These are phyloP conservation scores for Mercurialis annua DNA, from an alignment of 345 rosid species.

Conservation along the genomic window DNA sequence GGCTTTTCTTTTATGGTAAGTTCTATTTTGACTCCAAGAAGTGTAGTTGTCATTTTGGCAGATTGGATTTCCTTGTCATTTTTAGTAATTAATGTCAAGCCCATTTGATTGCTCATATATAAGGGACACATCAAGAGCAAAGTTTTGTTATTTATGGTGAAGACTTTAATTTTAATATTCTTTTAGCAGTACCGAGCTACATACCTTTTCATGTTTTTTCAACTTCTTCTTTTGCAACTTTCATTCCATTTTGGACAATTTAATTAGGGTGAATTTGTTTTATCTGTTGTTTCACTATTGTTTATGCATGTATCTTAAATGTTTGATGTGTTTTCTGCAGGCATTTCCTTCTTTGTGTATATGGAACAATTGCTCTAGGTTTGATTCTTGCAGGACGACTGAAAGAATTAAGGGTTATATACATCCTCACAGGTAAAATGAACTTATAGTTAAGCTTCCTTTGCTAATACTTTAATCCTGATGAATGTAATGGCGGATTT, in stretches of 20 bases:
- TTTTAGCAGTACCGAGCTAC: neutral
- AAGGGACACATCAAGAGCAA: neutral
- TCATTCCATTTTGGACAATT: neutral
- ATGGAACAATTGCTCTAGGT: slow-evolving; percentile 65
- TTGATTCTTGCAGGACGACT: slow-evolving; percentile 72
- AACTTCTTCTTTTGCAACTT: slow-evolving; percentile 2
- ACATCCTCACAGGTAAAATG: slow-evolving; percentile 55
- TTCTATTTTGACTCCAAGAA: slow-evolving; percentile 6
- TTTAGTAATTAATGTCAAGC: neutral
- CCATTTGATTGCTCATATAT: neutral
- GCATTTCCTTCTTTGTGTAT: slow-evolving; percentile 74
- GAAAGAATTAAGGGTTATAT: slow-evolving; percentile 52
- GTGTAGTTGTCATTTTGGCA: neutral
- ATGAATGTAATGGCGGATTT: slow-evolving; percentile 15
- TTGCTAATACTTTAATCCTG: slow-evolving; percentile 6
- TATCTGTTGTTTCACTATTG: slow-evolving; percentile 20
- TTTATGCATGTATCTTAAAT: neutral
- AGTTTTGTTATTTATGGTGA: neutral
- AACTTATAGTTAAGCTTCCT: neutral
- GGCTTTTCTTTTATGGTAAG: slow-evolving; percentile 97
- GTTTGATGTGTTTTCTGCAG: slow-evolving; percentile 35
- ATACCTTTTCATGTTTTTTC: neutral
- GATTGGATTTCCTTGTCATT: neutral
- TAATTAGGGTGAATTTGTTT: slow-evolving; percentile 3
- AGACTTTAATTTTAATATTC: too few relatives aligned